phyloP scores from a whole-genome alignment of 495 filamentous ascomycete species.

The Schizothecium vesticola region DNA sequence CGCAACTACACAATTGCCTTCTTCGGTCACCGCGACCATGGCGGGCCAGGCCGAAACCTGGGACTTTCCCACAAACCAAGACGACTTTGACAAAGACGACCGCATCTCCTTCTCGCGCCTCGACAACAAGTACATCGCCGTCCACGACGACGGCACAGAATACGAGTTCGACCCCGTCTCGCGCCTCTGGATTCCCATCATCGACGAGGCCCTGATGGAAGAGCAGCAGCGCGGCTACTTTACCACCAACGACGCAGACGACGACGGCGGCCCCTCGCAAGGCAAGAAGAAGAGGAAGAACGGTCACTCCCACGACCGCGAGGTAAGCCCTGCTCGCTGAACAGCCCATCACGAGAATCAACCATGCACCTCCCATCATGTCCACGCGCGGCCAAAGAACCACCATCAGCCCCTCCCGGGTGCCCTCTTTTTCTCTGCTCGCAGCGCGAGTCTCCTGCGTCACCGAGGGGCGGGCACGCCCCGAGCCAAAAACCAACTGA shows the following conservation, averaged over 20 bases:
- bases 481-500: slow-evolving; percentile 17
- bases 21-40: slow-evolving; percentile 7
- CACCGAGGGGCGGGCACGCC: not conserved
- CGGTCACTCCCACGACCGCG: slow-evolving; percentile 51
- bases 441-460: slow-evolving; percentile 10
- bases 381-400: not conserved
- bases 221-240: slow-evolving; percentile 71
- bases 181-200: slow-evolving; percentile 74
- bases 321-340: slow-evolving; percentile 44
- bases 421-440: not conserved
- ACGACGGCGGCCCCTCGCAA: slow-evolving; percentile 44
- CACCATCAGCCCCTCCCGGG: not conserved
- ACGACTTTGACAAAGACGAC: slow-evolving; percentile 74
- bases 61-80: slow-evolving; percentile 63
- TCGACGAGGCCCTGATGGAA: slow-evolving; percentile 75
- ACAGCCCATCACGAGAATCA: not conserved
- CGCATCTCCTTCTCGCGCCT: slow-evolving; percentile 81
- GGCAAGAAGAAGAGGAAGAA: slow-evolving; percentile 74
- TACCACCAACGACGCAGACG: slow-evolving; percentile 47
- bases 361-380: slow-evolving; percentile 14
- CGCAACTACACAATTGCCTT: not conserved
- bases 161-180: slow-evolving; percentile 70
- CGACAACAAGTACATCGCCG: slow-evolving; percentile 74
- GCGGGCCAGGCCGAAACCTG: slow-evolving; percentile 25
- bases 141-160: slow-evolving; percentile 78